Evolutionary conservation across 2,329 filamentous ascomycete species (phyloP), one percentile per base, ranked within the genome.

Genomic region (Amesomyces nigricolor): DNA sequence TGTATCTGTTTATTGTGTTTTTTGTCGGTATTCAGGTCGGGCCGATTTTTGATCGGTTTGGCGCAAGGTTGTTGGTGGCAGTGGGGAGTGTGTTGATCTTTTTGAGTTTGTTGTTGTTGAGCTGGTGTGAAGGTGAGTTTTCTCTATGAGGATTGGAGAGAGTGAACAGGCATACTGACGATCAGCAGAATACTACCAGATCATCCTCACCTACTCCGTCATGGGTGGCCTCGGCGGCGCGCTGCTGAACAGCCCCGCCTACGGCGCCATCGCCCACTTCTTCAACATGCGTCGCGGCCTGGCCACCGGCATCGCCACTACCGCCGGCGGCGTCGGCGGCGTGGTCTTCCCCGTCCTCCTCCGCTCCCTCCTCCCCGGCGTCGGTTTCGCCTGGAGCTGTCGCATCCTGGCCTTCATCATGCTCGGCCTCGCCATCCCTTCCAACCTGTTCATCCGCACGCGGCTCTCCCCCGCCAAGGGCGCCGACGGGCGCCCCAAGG

Each of bases 1-100:
- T 94, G 50, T 92, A 91, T 66, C 77, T 89, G 30, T 95, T 94
- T 66, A 74, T 92, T 46, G 81, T 88, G 45, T 92, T 94, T 69
- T 89, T 92, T 65, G 83, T 88, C 38, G 89, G 89, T 26, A 81
- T 95, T 9, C 87, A 92, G 64, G 85, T 91, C 48, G 90, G 90
- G 0, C 89, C 90, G 0, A 69, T 94, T 38, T 95, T 95, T 66
- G 90, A 95, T 67, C 79, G 80, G 46, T 80, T 86, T 61, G 90
- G 90, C 0, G 87, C 89, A 0, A 76, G 82, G 13, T 68, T 78
- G 57, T 76, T 94, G n/a, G 77, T 94, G 2, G 68, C 82, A 1
- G 71, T 73, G 0, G 89, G 89, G 6, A 83, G 82, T 50, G 63
- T 86, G 26, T 70, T 85, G 51, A 72, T 87, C 30, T 75, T 86